A percentile compares a stretch with the other conserved stretches of the same genome.
These are phyloP conservation scores for Suhomyces sp. DNA, from an alignment of 805 yeast species.

Conservation along the genomic window DNA sequence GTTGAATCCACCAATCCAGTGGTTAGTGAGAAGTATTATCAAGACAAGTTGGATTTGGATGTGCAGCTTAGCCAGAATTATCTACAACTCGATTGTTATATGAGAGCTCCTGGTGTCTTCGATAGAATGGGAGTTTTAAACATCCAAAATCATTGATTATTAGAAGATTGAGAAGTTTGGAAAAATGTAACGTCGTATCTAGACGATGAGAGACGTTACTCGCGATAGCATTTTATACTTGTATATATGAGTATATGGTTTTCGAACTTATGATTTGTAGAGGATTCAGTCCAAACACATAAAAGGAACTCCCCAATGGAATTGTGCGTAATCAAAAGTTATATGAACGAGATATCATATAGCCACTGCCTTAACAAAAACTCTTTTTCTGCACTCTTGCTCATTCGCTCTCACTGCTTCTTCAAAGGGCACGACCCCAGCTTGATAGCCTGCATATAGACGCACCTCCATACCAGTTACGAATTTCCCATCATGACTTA, in stretches of 20 bases:
- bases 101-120: slow-evolving; percentile 73
- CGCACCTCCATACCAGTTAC: background rate
- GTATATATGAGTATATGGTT: background rate
- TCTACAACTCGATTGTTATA: slow-evolving; percentile 70
- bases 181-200: background rate
- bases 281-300: too few relatives aligned
- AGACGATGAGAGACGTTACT: background rate
- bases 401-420: too few relatives aligned
- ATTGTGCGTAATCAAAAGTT: too few relatives aligned
- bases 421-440: background rate
- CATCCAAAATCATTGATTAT: background rate
- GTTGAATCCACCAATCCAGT: slow-evolving; percentile 57
- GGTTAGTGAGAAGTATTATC: slow-evolving; percentile 46
- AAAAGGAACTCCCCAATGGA: too few relatives aligned
- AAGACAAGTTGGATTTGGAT: slow-evolving; percentile 54
- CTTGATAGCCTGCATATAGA: background rate
- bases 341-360: too few relatives aligned
- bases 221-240: background rate
- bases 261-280: background rate
- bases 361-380: too few relatives aligned
- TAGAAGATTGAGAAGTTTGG: background rate
- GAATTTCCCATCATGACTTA: background rate
- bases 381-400: background rate
- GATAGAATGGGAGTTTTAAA: slow-evolving; percentile 67
- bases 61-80: slow-evolving; percentile 59